Evolutionary conservation across 83 land plant genomes (phyloP).

Genomic region (Picea abies): DNA sequence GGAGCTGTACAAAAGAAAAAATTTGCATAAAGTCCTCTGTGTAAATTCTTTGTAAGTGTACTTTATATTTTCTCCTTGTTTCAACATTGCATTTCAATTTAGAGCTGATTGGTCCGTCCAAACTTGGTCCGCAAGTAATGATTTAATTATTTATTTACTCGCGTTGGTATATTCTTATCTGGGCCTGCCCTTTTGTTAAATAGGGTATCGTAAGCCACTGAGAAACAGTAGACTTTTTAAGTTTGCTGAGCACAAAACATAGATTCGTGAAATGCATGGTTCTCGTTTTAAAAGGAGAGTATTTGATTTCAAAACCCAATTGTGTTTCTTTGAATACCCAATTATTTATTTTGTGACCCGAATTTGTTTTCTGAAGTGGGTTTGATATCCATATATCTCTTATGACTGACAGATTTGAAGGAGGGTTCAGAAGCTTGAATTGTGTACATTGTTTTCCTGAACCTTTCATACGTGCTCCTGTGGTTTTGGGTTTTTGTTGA

Average conservation of each 20-base stretch:
- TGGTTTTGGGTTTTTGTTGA: constrained; percentile 1
- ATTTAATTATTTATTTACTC: neutral
- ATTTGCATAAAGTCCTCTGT: neutral
- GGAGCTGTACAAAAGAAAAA: neutral
- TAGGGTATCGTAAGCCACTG: too few relatives aligned
- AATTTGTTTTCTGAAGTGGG: neutral
- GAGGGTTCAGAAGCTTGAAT: neutral
- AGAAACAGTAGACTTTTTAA: neutral
- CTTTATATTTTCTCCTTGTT: neutral
- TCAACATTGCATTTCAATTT: neutral
- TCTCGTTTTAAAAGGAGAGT: neutral
- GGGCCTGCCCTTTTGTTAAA: neutral
- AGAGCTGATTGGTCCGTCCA: neutral
- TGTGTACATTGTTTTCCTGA: neutral
- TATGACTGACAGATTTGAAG: constrained; percentile 4
- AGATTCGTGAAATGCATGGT: neutral
- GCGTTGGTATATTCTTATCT: neutral
- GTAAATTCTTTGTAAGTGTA: neutral
- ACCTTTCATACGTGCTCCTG: neutral
- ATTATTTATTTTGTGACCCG: neutral
- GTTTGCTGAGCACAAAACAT: neutral
- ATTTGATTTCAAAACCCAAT: neutral
- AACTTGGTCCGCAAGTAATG: neutral
- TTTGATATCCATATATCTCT: neutral
- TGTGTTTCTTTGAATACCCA: neutral